These are phyloP conservation scores for Phoenix roebelenii DNA, from an alignment of 176 grass and related monocot species.

Conservation along the genomic window DNA sequence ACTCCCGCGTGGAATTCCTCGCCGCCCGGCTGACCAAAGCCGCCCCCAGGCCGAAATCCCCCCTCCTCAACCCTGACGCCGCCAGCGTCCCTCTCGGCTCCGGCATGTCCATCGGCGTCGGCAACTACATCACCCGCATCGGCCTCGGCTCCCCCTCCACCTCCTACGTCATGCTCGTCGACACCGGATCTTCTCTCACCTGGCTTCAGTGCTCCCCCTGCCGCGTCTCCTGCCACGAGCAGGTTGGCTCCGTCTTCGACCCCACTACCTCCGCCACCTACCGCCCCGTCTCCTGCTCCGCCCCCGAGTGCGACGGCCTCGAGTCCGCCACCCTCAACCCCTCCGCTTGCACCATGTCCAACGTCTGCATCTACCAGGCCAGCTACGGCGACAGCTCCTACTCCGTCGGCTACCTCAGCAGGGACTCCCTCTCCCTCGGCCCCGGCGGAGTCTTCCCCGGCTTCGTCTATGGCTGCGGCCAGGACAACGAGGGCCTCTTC, in stretches of 20 bases:
- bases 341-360: neutral
- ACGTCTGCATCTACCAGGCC: constrained; percentile 17
- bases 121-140: constrained; percentile 13
- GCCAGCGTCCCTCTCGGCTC: neutral
- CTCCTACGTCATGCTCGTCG: constrained; percentile 9
- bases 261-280: constrained; percentile 1
- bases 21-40: constrained; percentile 8
- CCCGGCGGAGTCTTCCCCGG: neutral
- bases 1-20: neutral
- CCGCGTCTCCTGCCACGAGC: constrained; percentile 15
- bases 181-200: constrained; percentile 20
- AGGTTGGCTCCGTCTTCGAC: constrained; percentile 1
- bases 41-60: neutral
- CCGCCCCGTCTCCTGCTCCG: neutral
- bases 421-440: constrained; percentile 6
- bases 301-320: constrained; percentile 6
- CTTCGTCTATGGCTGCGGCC: constrained; percentile 17
- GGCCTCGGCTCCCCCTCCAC: constrained; percentile 8
- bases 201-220: constrained; percentile 21
- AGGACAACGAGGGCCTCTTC: constrained; percentile 23
- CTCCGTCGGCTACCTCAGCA: constrained; percentile 12
- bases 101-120: neutral
- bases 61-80: neutral
- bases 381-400: constrained; percentile 19
- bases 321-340: constrained; percentile 11